Conservation (phyloP, 2,329 filamentous ascomycete species). For the Tolypocladium ophioglossoides region DNA sequence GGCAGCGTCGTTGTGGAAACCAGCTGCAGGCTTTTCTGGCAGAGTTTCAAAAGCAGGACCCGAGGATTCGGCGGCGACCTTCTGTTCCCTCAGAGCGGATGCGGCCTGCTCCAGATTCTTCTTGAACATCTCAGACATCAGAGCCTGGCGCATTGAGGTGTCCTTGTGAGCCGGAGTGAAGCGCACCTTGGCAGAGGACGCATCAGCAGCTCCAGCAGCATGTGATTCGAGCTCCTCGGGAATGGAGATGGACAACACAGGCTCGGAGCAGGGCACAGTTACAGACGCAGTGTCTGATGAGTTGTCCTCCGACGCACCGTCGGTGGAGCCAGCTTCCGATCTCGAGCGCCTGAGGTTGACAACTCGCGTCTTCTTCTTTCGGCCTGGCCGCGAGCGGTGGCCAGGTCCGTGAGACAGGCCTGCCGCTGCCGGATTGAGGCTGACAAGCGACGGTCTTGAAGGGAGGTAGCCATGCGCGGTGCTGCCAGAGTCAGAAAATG, state of each 20-base stretch:
- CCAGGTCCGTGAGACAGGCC: constrained; percentile 54
- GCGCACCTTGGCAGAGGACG: constrained; percentile 27
- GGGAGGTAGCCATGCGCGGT: constrained; percentile 49
- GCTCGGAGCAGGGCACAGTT: constrained; percentile 50
- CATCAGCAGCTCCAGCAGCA: constrained; percentile 13
- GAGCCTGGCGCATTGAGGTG: constrained; percentile 8
- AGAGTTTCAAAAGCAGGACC: neutral
- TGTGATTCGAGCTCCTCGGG: constrained; percentile 50
- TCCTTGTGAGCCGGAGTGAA: constrained; percentile 20
- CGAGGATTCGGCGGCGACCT: constrained; percentile 6
- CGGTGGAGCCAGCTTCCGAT: constrained; percentile 40
- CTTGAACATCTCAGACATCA: constrained; percentile 14
- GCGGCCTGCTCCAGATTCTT: constrained; percentile 13
- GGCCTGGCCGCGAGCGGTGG: constrained; percentile 49
- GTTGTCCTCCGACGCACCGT: constrained; percentile 33
- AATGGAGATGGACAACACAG: constrained; percentile 43
- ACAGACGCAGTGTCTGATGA: constrained; percentile 48
- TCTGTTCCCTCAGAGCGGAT: constrained; percentile 10
- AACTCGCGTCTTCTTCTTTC: constrained; percentile 76
- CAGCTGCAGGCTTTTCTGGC: constrained; percentile 11
- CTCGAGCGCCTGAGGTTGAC: constrained; percentile 66
- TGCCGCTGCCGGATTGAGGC: constrained; percentile 47
- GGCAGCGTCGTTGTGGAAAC: constrained; percentile 18
- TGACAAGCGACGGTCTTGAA: constrained; percentile 58
- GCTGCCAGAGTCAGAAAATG: constrained; percentile 62